Evolutionary conservation across 768 basidiomycete genomes (phyloP).

Genomic region (Pisolithus albus): DNA sequence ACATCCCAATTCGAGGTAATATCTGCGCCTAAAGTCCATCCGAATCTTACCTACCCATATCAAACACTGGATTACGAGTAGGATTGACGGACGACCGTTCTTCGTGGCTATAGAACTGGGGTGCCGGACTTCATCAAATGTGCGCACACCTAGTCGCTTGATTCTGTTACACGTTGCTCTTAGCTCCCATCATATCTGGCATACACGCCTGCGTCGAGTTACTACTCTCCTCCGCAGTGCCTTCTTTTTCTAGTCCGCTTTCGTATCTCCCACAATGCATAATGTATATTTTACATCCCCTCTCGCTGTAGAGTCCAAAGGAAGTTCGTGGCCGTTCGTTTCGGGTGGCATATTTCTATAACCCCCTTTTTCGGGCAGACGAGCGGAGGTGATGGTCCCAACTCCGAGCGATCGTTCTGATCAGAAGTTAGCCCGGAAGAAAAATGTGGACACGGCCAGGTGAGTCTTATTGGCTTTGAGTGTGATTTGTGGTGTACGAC

Average conservation of each 20-base stretch:
- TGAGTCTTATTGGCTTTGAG: background rate
- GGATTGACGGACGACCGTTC: background rate
- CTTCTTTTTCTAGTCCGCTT: background rate
- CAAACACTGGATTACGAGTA: slow-evolving; percentile 42
- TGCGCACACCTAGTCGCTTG: background rate
- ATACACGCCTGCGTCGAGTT: background rate
- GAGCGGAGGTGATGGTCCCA: background rate
- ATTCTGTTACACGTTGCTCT: background rate
- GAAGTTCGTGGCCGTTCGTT: background rate
- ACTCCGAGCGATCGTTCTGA: background rate
- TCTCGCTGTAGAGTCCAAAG: background rate
- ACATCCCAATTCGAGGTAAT: slow-evolving; percentile 63
- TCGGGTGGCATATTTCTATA: background rate
- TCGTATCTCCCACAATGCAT: background rate
- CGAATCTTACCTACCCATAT: slow-evolving; percentile 52
- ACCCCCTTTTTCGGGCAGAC: background rate
- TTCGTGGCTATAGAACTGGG: too few species aligned
- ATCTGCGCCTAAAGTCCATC: slow-evolving; percentile 38
- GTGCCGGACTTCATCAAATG: too few species aligned
- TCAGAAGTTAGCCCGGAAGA: background rate
- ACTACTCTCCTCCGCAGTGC: background rate
- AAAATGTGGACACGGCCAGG: background rate
- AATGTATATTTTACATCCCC: background rate
- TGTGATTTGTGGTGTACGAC: background rate
- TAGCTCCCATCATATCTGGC: background rate